Evolutionary conservation across 345 rosid genomes (phyloP), one percentile per base, ranked within the genome.

Genomic region (Viola odorata): DNA sequence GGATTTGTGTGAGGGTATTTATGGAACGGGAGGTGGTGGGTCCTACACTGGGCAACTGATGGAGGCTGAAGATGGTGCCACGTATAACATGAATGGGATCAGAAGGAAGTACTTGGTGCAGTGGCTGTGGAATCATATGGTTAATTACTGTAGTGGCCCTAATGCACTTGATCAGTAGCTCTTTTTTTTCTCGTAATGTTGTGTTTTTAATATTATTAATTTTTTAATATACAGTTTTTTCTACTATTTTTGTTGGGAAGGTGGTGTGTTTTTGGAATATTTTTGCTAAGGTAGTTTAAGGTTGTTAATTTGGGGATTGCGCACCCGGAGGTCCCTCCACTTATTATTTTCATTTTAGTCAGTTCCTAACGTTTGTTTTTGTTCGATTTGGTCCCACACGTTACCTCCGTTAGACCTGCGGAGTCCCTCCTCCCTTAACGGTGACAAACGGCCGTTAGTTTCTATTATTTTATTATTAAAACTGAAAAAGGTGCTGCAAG

Each of bases 21-120:
- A 92, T 38, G 98, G 98, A 37, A 87, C 98, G 0, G 98, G 98
- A 8, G 98, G 98, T 4, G 98, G 98, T 11, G 98, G 98, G 39
- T 92, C 98, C 8, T 92, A 92, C 75, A 89, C 88, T 0, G 98
- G 98, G 36, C 96, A 92, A 75, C 47, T 89, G 67, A 44, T 84
- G 77, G 77, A 77, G 78, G 98, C 81, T 0, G 52, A 53, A 0
- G 82, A 57, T 68, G 91, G 91, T 5, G 91, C 89, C 80, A 92
- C 98, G 78, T 92, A 82, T 61, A 92, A 92, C 51, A 84, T 89
- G 77, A 76, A 89, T 38, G 98, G 98, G 60, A 79, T 87, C 75
- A 51, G 91, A 73, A 84, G 98, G 79, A 73, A 86, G 70, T 92
- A 68, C 70, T 75, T 92, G 81, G 83, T 92, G 50, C 98, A 92